Evolutionary conservation across 441 rosid genomes (phyloP), one percentile per base, ranked within the genome.

Genomic region (Lepidium campestre): DNA sequence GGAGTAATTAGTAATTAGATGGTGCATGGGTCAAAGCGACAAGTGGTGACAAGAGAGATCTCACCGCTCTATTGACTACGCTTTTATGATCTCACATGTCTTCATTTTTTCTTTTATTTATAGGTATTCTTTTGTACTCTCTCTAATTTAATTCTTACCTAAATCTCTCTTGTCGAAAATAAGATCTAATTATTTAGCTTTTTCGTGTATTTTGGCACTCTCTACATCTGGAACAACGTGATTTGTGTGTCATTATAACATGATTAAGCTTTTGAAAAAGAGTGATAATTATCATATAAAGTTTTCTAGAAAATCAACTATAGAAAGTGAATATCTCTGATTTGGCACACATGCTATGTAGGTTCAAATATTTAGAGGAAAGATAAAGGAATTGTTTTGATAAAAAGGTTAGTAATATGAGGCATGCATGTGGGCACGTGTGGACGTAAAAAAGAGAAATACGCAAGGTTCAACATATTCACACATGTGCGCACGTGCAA

Each of bases 401-500:
- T 35, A 23, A 18, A 12, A 32, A 49, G 44, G 20, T 29, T 7
- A 17, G 2, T 44, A 68, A 39, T 71, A 57, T 64, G 79, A 75
- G 77, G 76, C 82, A 83, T 70, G 86, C 96, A 86, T 79, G 96
- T 90, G 85, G 70, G 89, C 87, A 87, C 86, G 88, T 86, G 89
- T 83, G 92, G 81, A 72, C 67, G 76, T 67, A 61, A 59, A 60
- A 65, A 64, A 23, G 65, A 53, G 67, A 73, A 44, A 62, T 56
- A 75, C 77, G 81, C 83, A 81, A 74, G 74, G 76, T 78, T 86
- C 89, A 74, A 86, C 83, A 79, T 77, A 80, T 79, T 73, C 80
- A 79, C 80, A 83, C 94, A 87, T 91, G 96, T 80, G 47, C 80
- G 90, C 96, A 91, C 91, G 89, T 91, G 95, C 64, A 60, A 60